Conservation (phyloP, 768 basidiomycete species). For the Mycena vitilis region DNA sequence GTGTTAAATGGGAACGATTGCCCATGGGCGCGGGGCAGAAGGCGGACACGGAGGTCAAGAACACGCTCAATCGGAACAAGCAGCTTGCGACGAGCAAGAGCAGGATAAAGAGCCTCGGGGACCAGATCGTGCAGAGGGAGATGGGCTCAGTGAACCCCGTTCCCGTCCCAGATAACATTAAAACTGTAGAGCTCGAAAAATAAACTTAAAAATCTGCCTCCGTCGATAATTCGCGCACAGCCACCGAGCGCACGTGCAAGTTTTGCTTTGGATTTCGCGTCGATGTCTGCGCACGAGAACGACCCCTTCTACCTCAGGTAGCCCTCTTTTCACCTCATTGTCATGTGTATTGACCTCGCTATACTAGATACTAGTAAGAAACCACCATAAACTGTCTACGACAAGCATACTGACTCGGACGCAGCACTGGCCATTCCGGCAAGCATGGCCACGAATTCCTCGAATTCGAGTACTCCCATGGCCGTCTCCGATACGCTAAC, state of each 20-base stretch:
- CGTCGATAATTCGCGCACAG: background rate
- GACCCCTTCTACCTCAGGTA: constrained; percentile 88
- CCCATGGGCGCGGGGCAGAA: constrained; percentile 59
- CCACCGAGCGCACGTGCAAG: constrained; percentile 15
- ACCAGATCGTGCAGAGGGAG: constrained; percentile 19
- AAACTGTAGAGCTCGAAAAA: constrained; percentile 17
- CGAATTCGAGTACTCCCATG: constrained; percentile 98
- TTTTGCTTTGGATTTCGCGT: constrained; percentile 4
- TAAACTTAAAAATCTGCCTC: background rate
- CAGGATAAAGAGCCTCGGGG: constrained; percentile 50
- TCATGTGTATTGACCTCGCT: constrained; percentile 13
- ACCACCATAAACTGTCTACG: constrained; percentile 2
- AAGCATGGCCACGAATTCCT: constrained; percentile 98
- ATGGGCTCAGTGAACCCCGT: constrained; percentile 5
- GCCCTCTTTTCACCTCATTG: constrained; percentile 31
- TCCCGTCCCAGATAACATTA: constrained; percentile 14
- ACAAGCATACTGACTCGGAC: constrained; percentile 14
- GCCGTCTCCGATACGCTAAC: constrained; percentile 96
- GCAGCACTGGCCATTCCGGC: constrained; percentile 96
- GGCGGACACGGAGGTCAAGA: constrained; percentile 38
- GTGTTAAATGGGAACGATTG: constrained; percentile 80
- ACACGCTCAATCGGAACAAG: constrained; percentile 45
- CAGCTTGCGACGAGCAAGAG: constrained; percentile 37
- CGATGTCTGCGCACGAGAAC: constrained; percentile 65
- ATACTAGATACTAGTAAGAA: constrained; percentile 60